These are phyloP conservation scores for Sugiyamaella neomexicana DNA, from an alignment of 1,139 yeast genomes.

Conservation along the genomic window DNA sequence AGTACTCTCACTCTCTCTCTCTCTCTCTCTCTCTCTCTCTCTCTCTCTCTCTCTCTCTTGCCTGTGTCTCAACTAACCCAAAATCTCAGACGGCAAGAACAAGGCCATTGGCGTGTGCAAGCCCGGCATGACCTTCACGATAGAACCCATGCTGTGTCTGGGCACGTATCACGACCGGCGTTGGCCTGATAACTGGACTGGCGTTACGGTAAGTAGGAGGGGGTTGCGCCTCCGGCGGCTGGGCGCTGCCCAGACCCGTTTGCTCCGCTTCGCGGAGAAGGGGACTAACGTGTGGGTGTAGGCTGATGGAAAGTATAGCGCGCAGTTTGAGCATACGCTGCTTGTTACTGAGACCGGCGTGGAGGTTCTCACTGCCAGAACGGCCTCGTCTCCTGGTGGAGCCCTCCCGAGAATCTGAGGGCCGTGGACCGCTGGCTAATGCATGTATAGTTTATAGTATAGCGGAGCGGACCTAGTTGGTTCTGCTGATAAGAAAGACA, in stretches of 20 bases:
- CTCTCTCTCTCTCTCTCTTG: no score
- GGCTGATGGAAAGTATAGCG: slow-evolving; percentile 77
- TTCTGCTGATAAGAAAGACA: no score
- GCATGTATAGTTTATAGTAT: neutral
- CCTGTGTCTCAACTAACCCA: no score
- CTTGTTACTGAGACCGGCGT: slow-evolving; percentile 92
- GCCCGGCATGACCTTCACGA: slow-evolving; percentile 96
- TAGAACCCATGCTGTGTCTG: slow-evolving; percentile 94
- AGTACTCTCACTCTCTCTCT: slow-evolving; percentile 13
- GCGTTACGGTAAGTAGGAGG: slow-evolving; percentile 55
- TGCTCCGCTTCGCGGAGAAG: neutral
- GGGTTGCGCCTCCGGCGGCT: neutral
- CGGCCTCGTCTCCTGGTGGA: slow-evolving; percentile 83
- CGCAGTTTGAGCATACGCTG: slow-evolving; percentile 92
- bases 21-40: no score
- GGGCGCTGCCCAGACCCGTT: neutral
- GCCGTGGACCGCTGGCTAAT: neutral
- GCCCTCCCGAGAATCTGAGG: slow-evolving; percentile 57
- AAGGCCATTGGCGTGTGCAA: slow-evolving; percentile 92
- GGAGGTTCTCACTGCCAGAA: slow-evolving; percentile 85
- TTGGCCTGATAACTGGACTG: slow-evolving; percentile 99
- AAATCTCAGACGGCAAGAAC: slow-evolving; percentile 58
- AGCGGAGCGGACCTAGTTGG: no score
- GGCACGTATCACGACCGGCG: slow-evolving; percentile 80
- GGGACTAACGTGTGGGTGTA: neutral